Evolutionary conservation across 345 rosid genomes (phyloP).

Genomic region (Syzygium jambos): DNA sequence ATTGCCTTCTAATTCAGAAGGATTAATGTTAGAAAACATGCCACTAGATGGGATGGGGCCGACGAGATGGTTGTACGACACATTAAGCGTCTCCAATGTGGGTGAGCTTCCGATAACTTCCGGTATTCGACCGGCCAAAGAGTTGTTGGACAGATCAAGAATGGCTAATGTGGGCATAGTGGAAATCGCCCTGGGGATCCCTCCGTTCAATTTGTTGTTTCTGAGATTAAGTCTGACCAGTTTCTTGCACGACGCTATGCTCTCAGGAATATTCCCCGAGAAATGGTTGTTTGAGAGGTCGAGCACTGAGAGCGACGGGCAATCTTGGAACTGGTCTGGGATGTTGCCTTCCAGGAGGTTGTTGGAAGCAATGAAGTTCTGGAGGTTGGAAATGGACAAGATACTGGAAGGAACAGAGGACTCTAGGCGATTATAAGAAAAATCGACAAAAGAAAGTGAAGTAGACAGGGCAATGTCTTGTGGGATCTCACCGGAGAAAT

Average conservation of each 20-base stretch:
- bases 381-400: constrained; percentile 60
- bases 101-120: constrained; percentile 55
- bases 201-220: constrained; percentile 47
- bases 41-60: constrained; percentile 66
- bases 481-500: constrained; percentile 67
- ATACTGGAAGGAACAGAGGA: constrained; percentile 65
- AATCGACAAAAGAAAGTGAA: constrained; percentile 76
- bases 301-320: constrained; percentile 63
- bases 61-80: constrained; percentile 65
- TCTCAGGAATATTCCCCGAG: constrained; percentile 50
- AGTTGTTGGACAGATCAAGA: constrained; percentile 77
- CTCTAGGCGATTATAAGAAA: constrained; percentile 54
- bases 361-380: constrained; percentile 64
- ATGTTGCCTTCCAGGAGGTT: constrained; percentile 57
- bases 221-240: constrained; percentile 62
- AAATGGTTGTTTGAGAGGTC: constrained; percentile 76
- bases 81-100: constrained; percentile 65
- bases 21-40: constrained; percentile 45
- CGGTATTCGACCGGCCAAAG: constrained; percentile 60
- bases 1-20: constrained; percentile 64
- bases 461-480: constrained; percentile 51
- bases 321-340: constrained; percentile 70
- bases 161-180: constrained; percentile 65
- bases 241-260: constrained; percentile 69
- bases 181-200: constrained; percentile 49